A percentile compares a stretch with the other conserved stretches of the same genome.
phyloP scores from a whole-genome alignment of 202 grass and related monocot genomes.

The Panicum hallii region DNA sequence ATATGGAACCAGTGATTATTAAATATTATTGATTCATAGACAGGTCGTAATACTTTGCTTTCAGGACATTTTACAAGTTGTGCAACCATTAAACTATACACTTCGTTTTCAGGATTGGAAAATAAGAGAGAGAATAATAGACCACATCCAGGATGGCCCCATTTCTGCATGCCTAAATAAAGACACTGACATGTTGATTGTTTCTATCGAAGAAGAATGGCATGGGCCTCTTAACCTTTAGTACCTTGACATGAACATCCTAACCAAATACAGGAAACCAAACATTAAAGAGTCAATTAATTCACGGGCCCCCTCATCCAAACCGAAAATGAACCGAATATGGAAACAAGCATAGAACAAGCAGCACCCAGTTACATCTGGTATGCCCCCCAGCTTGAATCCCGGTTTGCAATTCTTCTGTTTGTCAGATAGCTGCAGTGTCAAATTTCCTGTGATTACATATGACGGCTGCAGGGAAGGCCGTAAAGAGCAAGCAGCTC shows the following conservation, averaged over 20 bases:
- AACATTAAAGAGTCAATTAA: not conserved
- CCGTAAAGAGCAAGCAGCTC: not conserved
- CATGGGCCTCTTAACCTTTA: not conserved
- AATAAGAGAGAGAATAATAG: not conserved
- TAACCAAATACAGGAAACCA: not conserved
- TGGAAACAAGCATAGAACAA: conserved; percentile 2
- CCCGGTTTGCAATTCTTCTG: not conserved
- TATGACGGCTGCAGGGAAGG: not conserved
- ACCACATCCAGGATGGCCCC: not conserved
- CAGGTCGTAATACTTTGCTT: not conserved
- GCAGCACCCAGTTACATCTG: not conserved
- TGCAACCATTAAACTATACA: not conserved
- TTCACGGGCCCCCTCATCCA: not conserved
- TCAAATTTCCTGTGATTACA: not conserved
- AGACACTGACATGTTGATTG: not conserved
- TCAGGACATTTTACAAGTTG: conserved; percentile 4
- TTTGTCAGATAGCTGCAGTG: not conserved
- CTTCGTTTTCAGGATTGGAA: not conserved
- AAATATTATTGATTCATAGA: not conserved
- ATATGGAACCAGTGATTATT: not conserved
- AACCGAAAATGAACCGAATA: too few species aligned
- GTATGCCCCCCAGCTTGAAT: not conserved
- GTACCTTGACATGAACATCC: not conserved
- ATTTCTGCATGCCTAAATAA: not conserved
- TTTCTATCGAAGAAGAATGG: conserved; percentile 14